phyloP scores from a whole-genome alignment of 1,139 yeast genomes.

The Kodamaea suecica region DNA sequence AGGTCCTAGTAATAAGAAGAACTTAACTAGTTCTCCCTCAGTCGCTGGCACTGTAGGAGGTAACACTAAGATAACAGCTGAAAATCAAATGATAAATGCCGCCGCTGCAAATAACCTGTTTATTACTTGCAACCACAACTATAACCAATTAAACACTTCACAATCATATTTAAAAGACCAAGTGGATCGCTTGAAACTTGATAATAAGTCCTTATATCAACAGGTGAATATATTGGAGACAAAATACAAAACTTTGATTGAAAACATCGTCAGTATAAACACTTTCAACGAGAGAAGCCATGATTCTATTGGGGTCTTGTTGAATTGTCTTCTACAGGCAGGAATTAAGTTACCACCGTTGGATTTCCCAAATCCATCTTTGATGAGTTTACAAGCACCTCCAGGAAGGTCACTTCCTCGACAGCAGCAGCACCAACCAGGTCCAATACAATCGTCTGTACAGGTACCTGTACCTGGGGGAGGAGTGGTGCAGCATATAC shows the following conservation, averaged over 20 bases:
- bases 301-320: slow-evolving; percentile 48
- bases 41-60: slow-evolving; percentile 5
- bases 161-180: slow-evolving; percentile 38
- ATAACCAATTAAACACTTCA: slow-evolving; percentile 9
- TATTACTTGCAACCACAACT: slow-evolving; percentile 9
- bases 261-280: slow-evolving; percentile 55
- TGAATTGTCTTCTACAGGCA: slow-evolving; percentile 48
- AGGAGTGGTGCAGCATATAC: slow-evolving; percentile 7
- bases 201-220: slow-evolving; percentile 37
- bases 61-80: slow-evolving; percentile 1
- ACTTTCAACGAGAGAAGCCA: slow-evolving; percentile 55
- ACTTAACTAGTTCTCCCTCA: background rate
- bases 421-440: slow-evolving; percentile 8
- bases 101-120: slow-evolving; percentile 4
- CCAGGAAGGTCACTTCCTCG: slow-evolving; percentile 2
- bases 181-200: slow-evolving; percentile 39
- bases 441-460: background rate
- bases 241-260: slow-evolving; percentile 64
- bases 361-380: slow-evolving; percentile 48
- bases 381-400: slow-evolving; percentile 23
- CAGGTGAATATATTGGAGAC: slow-evolving; percentile 48
- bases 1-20: slow-evolving; percentile 58
- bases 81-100: background rate
- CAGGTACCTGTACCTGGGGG: slow-evolving; percentile 15
- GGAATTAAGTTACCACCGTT: slow-evolving; percentile 69